phyloP scores from a whole-genome alignment of 352 stramenopile species.

The Phytophthora capsici region DNA sequence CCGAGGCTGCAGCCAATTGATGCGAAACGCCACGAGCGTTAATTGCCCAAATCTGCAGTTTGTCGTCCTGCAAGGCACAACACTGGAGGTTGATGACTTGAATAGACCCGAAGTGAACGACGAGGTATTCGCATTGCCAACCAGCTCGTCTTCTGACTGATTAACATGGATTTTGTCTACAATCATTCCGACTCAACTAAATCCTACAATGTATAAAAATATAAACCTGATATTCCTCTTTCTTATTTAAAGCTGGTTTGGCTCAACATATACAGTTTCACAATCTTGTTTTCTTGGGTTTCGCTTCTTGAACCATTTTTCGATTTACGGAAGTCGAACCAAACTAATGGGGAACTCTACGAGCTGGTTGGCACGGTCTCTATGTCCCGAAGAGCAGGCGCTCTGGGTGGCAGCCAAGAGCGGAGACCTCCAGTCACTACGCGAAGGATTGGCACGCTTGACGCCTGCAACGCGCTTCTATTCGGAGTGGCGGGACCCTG shows the following conservation, averaged over 20 bases:
- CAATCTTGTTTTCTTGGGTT: neutral
- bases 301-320: constrained; percentile 3
- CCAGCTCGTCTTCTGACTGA: constrained; percentile 2
- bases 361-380: constrained; percentile 74
- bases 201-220: constrained; percentile 1
- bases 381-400: constrained; percentile 78
- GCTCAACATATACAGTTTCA: neutral
- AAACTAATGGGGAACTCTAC: constrained; percentile 66
- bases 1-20: constrained; percentile 50
- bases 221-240: neutral
- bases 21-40: constrained; percentile 39
- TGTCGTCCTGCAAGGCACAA: constrained; percentile 53
- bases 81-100: constrained; percentile 48
- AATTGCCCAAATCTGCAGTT: constrained; percentile 49
- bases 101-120: constrained; percentile 24
- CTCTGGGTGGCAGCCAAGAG: constrained; percentile 81
- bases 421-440: constrained; percentile 61
- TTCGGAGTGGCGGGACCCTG: constrained; percentile 72
- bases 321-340: neutral
- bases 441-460: constrained; percentile 52
- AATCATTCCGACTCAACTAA: constrained; percentile 21
- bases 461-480: constrained; percentile 69
- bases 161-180: constrained; percentile 20
- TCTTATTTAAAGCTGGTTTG: neutral
- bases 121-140: constrained; percentile 24